Percentiles rank a stretch among this genome's conserved stretches.
Evolutionary conservation across 768 basidiomycete genomes (phyloP).

Genomic region (Lyophyllum decastes): DNA sequence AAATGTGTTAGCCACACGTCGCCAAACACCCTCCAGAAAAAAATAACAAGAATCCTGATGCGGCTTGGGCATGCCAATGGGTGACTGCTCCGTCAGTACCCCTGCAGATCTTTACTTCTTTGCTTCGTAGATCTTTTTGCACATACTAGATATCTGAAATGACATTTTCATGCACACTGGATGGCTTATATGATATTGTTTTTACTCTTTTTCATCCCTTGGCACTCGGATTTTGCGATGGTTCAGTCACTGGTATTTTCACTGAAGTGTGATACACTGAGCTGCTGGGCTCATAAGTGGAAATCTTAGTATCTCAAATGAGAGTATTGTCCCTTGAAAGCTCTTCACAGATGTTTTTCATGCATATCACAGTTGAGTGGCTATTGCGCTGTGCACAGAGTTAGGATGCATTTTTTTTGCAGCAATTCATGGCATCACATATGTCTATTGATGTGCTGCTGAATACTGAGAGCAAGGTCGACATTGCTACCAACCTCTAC

Average conservation of each 20-base stretch:
- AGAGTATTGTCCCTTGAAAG: background rate
- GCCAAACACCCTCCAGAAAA: background rate
- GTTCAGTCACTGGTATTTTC: background rate
- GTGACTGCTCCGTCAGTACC: background rate
- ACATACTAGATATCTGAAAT: too few relatives aligned
- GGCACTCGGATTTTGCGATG: too few relatives aligned
- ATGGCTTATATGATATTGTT: background rate
- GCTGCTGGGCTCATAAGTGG: background rate
- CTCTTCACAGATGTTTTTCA: background rate
- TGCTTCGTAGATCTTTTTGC: background rate
- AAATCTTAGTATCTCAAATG: background rate
- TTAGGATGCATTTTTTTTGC: background rate
- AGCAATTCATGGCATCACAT: background rate
- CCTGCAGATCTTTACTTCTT: background rate
- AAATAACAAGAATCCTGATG: background rate
- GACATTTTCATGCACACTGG: background rate
- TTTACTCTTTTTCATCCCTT: background rate
- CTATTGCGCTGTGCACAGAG: background rate
- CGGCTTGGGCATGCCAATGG: background rate
- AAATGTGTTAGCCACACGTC: background rate
- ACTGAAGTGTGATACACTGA: background rate
- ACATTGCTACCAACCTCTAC: background rate
- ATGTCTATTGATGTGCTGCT: background rate
- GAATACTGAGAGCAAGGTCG: background rate
- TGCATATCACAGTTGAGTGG: background rate